These are phyloP conservation scores for Sclerotinia glacialis DNA, from an alignment of 2,329 filamentous ascomycete genomes.

Conservation along the genomic window DNA sequence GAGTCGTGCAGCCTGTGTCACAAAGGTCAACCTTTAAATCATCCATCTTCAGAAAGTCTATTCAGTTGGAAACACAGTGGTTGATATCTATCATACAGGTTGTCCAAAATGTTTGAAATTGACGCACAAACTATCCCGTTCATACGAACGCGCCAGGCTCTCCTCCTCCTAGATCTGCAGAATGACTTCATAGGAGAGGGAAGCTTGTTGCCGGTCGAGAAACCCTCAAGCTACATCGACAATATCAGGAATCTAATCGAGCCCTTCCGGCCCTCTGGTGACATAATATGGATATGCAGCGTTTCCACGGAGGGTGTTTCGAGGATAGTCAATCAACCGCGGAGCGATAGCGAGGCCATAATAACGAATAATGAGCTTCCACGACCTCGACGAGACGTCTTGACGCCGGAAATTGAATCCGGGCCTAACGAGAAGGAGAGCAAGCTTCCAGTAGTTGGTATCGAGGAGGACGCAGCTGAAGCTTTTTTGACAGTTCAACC, in stretches of 20 bases:
- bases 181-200: constrained; percentile 77
- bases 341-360: constrained; percentile 36
- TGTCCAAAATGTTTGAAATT: constrained; percentile 52
- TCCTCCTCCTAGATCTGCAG: constrained; percentile 83
- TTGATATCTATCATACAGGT: constrained; percentile 23
- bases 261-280: constrained; percentile 68
- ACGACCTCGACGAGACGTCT: background rate
- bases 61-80: background rate
- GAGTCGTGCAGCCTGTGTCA: constrained; percentile 12
- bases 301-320: constrained; percentile 60
- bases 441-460: constrained; percentile 21
- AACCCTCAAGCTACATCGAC: constrained; percentile 63
- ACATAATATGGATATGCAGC: constrained; percentile 82
- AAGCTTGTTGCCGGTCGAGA: constrained; percentile 64
- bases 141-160: constrained; percentile 61
- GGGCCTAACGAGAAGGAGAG: constrained; percentile 22
- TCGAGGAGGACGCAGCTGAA: constrained; percentile 26
- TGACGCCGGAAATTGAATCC: constrained; percentile 22
- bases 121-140: constrained; percentile 55
- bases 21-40: background rate
- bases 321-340: constrained; percentile 52
- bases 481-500: constrained; percentile 35
- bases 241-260: constrained; percentile 64
- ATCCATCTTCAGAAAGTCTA: background rate
- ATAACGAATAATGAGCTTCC: constrained; percentile 37